Conservation (phyloP, 139 green algal genomes). For the Chlamydomonas schloesseri region DNA sequence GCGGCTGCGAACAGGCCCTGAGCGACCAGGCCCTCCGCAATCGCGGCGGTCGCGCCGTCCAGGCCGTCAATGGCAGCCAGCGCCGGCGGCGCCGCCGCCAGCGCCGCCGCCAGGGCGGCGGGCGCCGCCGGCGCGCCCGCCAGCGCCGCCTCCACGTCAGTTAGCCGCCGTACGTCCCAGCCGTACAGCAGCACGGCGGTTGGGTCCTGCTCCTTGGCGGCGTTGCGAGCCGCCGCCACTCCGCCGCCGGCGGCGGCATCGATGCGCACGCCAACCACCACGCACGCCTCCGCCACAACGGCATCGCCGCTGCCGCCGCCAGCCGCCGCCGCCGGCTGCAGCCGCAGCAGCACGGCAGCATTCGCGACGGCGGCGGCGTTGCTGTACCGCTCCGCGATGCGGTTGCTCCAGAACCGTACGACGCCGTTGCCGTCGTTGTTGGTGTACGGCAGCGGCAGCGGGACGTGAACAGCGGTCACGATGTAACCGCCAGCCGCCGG, state of each 20-base stretch:
- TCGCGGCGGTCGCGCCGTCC: background rate
- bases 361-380: constrained; percentile 69
- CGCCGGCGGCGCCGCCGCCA: constrained; percentile 27
- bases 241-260: background rate
- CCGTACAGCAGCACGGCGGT: constrained; percentile 27
- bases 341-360: constrained; percentile 38
- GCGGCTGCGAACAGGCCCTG: constrained; percentile 52
- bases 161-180: background rate
- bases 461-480: background rate
- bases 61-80: background rate
- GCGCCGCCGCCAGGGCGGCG: background rate
- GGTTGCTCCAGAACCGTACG: constrained; percentile 53
- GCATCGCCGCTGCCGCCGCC: background rate
- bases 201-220: background rate
- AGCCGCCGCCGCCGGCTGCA: background rate
- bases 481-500: background rate
- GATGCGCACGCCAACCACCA: constrained; percentile 13
- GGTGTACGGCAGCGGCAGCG: background rate
- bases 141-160: constrained; percentile 30
- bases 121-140: background rate
- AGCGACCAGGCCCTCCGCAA: constrained; percentile 58
- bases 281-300: background rate
- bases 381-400: constrained; percentile 61
- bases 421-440: background rate
- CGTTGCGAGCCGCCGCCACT: background rate